Conservation (phyloP, 768 basidiomycete species). For the Mycena kentingensis region DNA sequence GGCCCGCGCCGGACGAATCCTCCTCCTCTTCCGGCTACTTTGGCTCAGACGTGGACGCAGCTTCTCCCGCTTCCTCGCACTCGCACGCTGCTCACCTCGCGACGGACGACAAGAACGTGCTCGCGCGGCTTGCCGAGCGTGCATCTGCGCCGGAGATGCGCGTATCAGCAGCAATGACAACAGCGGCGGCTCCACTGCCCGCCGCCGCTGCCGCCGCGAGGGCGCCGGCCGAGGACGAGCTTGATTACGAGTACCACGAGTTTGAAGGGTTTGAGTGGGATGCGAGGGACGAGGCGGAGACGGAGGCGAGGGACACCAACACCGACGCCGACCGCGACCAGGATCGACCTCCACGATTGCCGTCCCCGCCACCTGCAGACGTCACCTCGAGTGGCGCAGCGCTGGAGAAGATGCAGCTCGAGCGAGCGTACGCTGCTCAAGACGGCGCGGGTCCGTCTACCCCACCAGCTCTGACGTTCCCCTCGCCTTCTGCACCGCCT, state of each 20-base stretch:
- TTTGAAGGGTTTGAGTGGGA: background rate
- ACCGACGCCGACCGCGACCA: background rate
- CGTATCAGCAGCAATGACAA: background rate
- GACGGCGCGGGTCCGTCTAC: background rate
- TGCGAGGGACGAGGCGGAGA: background rate
- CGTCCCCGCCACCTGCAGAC: background rate
- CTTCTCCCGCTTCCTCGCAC: constrained; percentile 27
- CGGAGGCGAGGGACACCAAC: background rate
- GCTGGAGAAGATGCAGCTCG: constrained; percentile 21
- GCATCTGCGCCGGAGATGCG: constrained; percentile 48
- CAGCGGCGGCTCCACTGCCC: background rate
- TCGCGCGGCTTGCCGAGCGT: constrained; percentile 52
- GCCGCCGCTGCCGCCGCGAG: background rate
- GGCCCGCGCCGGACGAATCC: constrained; percentile 3
- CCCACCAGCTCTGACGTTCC: background rate
- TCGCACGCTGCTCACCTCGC: constrained; percentile 58
- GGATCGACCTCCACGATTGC: background rate
- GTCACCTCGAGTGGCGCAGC: background rate
- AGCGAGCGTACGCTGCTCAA: constrained; percentile 15
- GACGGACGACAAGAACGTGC: constrained; percentile 62
- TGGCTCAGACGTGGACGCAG: no score
- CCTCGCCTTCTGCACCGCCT: background rate
- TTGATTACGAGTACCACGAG: background rate
- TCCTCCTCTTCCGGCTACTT: background rate
- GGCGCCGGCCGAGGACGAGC: background rate